Conservation (phyloP, 805 yeast genomes). For the Yarrowia alimentaria region DNA sequence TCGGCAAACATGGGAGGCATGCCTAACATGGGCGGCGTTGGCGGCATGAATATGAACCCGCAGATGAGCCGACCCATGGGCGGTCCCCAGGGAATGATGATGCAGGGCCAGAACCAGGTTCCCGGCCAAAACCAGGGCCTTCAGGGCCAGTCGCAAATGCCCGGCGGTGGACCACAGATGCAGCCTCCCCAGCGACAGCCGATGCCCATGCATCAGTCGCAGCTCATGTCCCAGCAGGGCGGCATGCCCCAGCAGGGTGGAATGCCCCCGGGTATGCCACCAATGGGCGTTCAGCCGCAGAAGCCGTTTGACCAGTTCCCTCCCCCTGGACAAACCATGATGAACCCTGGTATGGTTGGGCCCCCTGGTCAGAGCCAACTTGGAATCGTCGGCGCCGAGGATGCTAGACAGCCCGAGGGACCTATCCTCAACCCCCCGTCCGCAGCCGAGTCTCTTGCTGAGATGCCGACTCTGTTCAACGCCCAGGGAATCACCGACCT, state of each 20-base stretch:
- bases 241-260: constrained; percentile 1
- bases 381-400: constrained; percentile 38
- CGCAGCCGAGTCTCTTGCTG: constrained; percentile 16
- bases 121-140: not conserved
- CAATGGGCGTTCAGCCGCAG: constrained; percentile 1
- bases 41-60: constrained; percentile 23
- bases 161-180: constrained; percentile 24
- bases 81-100: constrained; percentile 16
- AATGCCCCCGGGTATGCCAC: not conserved
- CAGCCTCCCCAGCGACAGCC: constrained; percentile 31
- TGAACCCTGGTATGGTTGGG: constrained; percentile 5
- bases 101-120: not conserved
- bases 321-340: constrained; percentile 25
- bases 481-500: constrained; percentile 24
- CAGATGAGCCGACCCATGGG: constrained; percentile 22
- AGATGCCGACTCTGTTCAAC: constrained; percentile 24
- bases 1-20: no score
- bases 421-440: constrained; percentile 19
- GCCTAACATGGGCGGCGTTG: constrained; percentile 1
- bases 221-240: constrained; percentile 25
- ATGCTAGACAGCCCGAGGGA: constrained; percentile 4
- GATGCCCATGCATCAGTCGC: constrained; percentile 27
- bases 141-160: constrained; percentile 22
- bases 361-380: constrained; percentile 14
- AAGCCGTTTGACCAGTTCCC: constrained; percentile 23